A percentile compares a stretch with the other conserved stretches of the same genome.
Evolutionary conservation across 345 rosid species (phyloP).

Genomic region (Camelina laxa): DNA sequence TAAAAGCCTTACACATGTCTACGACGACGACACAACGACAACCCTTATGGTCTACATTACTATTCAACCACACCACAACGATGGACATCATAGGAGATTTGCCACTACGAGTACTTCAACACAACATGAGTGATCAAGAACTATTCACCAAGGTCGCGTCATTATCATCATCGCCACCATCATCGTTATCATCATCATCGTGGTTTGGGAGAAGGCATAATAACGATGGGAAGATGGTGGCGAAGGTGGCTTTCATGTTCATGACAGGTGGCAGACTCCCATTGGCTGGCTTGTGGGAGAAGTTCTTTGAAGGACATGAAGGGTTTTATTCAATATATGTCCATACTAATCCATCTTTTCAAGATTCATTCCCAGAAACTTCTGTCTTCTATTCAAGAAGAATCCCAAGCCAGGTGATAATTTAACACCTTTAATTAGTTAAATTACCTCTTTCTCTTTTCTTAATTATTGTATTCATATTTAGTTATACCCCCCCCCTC

Average conservation of each 20-base stretch:
- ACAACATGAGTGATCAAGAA: slow-evolving; percentile 69
- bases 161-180: slow-evolving; percentile 14
- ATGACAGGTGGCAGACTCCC: slow-evolving; percentile 65
- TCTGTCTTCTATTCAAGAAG: slow-evolving; percentile 66
- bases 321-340: slow-evolving; percentile 72
- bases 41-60: slow-evolving; percentile 36
- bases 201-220: slow-evolving; percentile 36
- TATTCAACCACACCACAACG: slow-evolving; percentile 33
- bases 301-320: slow-evolving; percentile 64
- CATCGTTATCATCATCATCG: slow-evolving; percentile 22
- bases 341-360: slow-evolving; percentile 67
- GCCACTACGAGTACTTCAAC: slow-evolving; percentile 37
- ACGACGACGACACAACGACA: slow-evolving; percentile 22
- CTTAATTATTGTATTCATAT: neutral
- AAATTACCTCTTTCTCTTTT: neutral
- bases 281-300: slow-evolving; percentile 78
- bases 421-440: slow-evolving; percentile 2
- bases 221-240: slow-evolving; percentile 37
- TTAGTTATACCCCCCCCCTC: neutral
- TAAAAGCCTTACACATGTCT: slow-evolving; percentile 40
- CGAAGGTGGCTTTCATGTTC: slow-evolving; percentile 82
- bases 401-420: slow-evolving; percentile 76
- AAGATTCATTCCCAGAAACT: slow-evolving; percentile 46
- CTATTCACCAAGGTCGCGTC: slow-evolving; percentile 55
- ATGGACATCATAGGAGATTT: slow-evolving; percentile 8